Evolutionary conservation across 371 early-diverging fungal species (phyloP), one percentile per base, ranked within the genome.

Genomic region (Apophysomyces ossiformis): DNA sequence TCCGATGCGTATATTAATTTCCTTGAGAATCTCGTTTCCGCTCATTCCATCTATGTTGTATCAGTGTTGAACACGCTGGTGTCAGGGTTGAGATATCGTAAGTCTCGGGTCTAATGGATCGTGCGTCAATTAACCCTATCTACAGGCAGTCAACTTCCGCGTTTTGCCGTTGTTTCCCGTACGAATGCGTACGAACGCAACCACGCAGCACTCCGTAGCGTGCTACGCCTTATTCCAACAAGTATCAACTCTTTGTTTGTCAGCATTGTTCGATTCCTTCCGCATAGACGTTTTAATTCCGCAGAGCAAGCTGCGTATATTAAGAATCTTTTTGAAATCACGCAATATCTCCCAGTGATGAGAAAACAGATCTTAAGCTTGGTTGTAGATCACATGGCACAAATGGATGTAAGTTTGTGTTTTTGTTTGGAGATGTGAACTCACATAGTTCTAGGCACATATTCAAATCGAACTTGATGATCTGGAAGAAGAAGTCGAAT

Each of bases 381-480:
- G 32, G 79, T 92, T 0, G 77, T 98, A 37, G 95, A 95, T 46
- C 82, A 91, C 26, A 84, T 93, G 57, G 84, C 96, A 32, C 91
- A 94, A 66, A 87, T 98, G 37, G 98, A 98, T 75, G 97, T 90
- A 83, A 73, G 84, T 65, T 15, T 5, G 36, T 56, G 15, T 9
- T 54, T 18, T 26, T 4, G 18, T 36, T 57, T 1, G n/a, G 18
- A 13, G 13, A n/a, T 16, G 2, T 39, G 8, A 61, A 44, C 37
- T 45, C 36, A 43, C 44, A 18, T 60, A 44, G 46, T 54, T 59
- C 13, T 65, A 89, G 91, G 84, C 93, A 8, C 97, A 96, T 72
- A 95, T 98, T 54, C 96, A 97, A 69, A 89, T 92, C 1, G 96
- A 95, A 64, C 69, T 96, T 50, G 97, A 97, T 32, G 97, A 98